Base-by-base conservation (phyloP, 176 grass and related monocot species). In the Thinopyrum elongatum region DNA sequence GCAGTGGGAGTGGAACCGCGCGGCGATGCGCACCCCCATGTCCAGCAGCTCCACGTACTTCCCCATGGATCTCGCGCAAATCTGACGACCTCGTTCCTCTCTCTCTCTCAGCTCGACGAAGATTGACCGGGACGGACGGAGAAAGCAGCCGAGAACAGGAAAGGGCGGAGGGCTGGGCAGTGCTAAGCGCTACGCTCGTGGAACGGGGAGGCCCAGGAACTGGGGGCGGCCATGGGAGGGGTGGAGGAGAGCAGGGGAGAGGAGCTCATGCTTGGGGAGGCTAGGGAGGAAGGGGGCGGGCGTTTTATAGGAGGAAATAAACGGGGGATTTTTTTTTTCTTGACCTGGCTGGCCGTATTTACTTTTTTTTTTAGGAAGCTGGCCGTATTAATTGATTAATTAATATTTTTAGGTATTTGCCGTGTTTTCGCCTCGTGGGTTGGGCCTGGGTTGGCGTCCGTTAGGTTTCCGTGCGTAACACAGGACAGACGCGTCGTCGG, bases 1-100 rank as follows among this genome's bases (percentile, higher is more conserved):
- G 76, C 90, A 94, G 77, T 97, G 94, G 59, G 94, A 97, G 78
- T 97, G 94, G 90, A 97, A 97, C 70, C 92, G 86, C 72, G 94
- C 94, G 1, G 88, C 92, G 75, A 97, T 94, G 81, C 90, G 90
- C 83, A 92, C 80, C 1, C 94, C 92, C 94, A 94, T 89, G 82
- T 97, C 94, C 44, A 97, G 75, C 74, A 97, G 76, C 94, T 97
- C 94, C 30, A 81, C 61, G 83, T 87, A 97, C 85, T 77, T 97
- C 39, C 62, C 90, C 94, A 97, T 97, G 63, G 3, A 36, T 26
- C 29, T 25, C 11, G 12, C 8, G 11, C 0, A 0, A 17, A 70
- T 17, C 25, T 23, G n/a, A n/a, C 7, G 16, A n/a, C 7, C 17
- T 75, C 72, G 26, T 51, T 30, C 4, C 39, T 42, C 4, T 29